phyloP scores from a whole-genome alignment of 2,329 filamentous ascomycete genomes.

The Hypoxylon sp. region DNA sequence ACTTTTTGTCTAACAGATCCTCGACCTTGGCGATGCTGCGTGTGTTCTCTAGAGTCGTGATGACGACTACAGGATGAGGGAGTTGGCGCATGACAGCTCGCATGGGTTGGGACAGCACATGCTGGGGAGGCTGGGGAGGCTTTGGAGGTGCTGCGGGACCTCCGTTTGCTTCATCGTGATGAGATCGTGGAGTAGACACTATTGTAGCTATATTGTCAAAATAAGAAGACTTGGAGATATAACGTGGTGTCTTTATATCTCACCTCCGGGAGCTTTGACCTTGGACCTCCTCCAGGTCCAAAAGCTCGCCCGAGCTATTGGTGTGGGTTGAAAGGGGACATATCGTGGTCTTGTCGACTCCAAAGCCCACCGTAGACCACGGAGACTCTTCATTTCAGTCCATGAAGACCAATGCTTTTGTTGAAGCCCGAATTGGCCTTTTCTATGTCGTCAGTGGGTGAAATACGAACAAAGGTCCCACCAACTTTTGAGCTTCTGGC shows the following conservation, averaged over 20 bases:
- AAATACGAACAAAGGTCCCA: conserved; percentile 16
- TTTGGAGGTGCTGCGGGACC: not conserved
- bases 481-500: conserved; percentile 1
- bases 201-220: conserved; percentile 14
- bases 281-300: conserved; percentile 18
- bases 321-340: conserved; percentile 15
- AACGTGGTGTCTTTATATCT: conserved; percentile 6
- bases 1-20: conserved; percentile 16
- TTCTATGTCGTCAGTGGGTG: conserved; percentile 21
- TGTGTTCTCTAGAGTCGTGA: conserved; percentile 60
- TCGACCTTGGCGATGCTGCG: conserved; percentile 48
- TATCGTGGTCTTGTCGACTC: conserved; percentile 43
- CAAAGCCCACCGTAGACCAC: conserved; percentile 48
- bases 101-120: conserved; percentile 62
- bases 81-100: conserved; percentile 69
- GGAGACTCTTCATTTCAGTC: conserved; percentile 52
- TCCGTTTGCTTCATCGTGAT: not conserved
- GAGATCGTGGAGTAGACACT: conserved; percentile 7
- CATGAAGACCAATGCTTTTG: conserved; percentile 45
- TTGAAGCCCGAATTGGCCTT: conserved; percentile 31
- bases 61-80: conserved; percentile 69
- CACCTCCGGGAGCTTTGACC: conserved; percentile 23
- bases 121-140: conserved; percentile 11
- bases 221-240: not conserved
- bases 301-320: conserved; percentile 27